Evolutionary conservation across 179 eudicot species (phyloP), one percentile per base, ranked within the genome.

Genomic region (Carnegiea gigantea): DNA sequence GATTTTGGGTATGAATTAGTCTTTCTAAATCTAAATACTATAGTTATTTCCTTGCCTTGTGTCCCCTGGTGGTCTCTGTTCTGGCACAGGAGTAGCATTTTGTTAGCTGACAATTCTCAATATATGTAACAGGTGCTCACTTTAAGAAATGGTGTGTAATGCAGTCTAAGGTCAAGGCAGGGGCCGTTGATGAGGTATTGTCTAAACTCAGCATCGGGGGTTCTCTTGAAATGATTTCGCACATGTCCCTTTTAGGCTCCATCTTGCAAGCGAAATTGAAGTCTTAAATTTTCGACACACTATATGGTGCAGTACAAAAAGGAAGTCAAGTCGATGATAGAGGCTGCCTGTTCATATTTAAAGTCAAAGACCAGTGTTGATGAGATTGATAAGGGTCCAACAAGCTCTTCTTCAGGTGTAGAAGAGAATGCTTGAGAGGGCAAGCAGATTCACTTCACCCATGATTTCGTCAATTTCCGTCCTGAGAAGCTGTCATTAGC

Each of bases 91-190:
- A 40, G 44, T 7, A 40, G 6, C 44, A 40, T 40, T 40, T 40
- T 40, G 44, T 40, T 33, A 33, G 3, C 36, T 40, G 44, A 40
- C 44, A 40, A 40, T 40, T 40, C 44, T 40, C 9, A 6, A 5
- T 5, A 7, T 40, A 40, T 40, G n/a, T 24, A 78, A 77, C 88
- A 95, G 98, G 98, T 88, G 98, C 89, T 77, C 98, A 93, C 86
- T 93, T 93, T 64, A 95, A 95, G 90, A 95, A 95, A 85, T 95
- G 98, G 98, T 93, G 97, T 80, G 85, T 95, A 84, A 93, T 95
- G 97, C 97, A 93, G 86, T 95, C 98, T 51, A 95, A 92, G 82
- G 89, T 95, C 3, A 93, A 88, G 78, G 80, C 94, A 9, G 89
- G 94, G 73, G 92, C 97, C 17, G 71, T 91, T 28, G 89, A 86